phyloP scores from a whole-genome alignment of 2,329 filamentous ascomycete genomes.

The Microascus cirrosus region DNA sequence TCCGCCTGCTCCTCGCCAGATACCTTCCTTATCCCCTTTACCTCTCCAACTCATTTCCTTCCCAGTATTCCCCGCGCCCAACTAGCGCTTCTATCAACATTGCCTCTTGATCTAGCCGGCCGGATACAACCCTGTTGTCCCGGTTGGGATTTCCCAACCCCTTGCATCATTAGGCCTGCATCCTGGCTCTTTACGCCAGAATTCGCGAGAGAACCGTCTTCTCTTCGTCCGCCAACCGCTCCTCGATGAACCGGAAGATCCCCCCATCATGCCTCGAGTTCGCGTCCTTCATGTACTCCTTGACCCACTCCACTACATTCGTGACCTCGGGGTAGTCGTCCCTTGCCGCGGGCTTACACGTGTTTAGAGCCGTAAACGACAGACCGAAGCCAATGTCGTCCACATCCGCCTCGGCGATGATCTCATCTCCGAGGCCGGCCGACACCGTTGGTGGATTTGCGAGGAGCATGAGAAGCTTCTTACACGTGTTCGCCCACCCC shows the following conservation, averaged over 20 bases:
- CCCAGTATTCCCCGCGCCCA: neutral
- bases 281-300: slow-evolving; percentile 64
- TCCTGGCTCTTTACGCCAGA: slow-evolving; percentile 26
- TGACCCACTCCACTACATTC: slow-evolving; percentile 77
- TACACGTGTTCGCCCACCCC: slow-evolving; percentile 85
- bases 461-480: slow-evolving; percentile 78
- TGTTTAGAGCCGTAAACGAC: slow-evolving; percentile 88
- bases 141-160: neutral
- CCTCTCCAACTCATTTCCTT: neutral
- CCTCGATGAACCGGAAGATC: slow-evolving; percentile 59
- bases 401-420: slow-evolving; percentile 78
- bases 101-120: neutral
- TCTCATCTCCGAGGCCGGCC: slow-evolving; percentile 56
- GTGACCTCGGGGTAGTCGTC: slow-evolving; percentile 83
- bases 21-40: neutral
- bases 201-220: slow-evolving; percentile 29
- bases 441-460: slow-evolving; percentile 71
- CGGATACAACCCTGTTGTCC: neutral
- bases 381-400: slow-evolving; percentile 93
- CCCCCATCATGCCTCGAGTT: slow-evolving; percentile 62
- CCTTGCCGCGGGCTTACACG: slow-evolving; percentile 60
- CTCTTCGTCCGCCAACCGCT: slow-evolving; percentile 55
- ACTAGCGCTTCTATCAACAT: neutral
- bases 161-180: neutral
- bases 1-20: neutral